Percentiles rank a stretch among this genome's conserved stretches.
Evolutionary conservation across 805 yeast genomes (phyloP).

Genomic region (Sugiyamaella lignohabitans): DNA sequence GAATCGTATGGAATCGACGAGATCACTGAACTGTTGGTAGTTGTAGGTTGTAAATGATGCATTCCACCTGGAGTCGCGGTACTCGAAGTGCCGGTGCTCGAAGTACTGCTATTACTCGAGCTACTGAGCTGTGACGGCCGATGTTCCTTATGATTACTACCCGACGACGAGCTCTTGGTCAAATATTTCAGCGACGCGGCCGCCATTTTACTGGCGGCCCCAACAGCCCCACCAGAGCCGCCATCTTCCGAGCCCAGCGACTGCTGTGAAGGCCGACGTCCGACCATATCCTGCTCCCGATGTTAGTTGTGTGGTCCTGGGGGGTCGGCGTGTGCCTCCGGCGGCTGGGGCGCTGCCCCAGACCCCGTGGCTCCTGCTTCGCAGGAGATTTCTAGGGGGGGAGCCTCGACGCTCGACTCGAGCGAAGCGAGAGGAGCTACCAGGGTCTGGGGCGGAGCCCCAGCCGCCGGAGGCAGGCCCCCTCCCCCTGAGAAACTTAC

Average conservation of each 20-base stretch:
- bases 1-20: slow-evolving; percentile 22
- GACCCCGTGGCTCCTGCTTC: not conserved
- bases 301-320: not conserved
- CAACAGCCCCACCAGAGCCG: not conserved
- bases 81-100: not conserved
- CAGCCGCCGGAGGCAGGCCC: not conserved
- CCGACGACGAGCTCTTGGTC: slow-evolving; percentile 5
- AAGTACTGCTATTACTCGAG: not conserved
- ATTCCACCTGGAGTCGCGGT: not conserved
- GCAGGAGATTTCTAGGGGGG: too few species aligned
- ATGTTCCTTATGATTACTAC: not conserved
- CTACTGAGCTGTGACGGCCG: not conserved
- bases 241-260: slow-evolving; percentile 6
- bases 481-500: too few species aligned
- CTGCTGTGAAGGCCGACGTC: slow-evolving; percentile 5
- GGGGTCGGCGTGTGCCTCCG: not conserved
- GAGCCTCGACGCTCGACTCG: too few species aligned
- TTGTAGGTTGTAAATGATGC: not conserved
- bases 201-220: not conserved
- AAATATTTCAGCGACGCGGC: not conserved
- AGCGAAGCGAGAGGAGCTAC: too few species aligned
- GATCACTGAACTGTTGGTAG: not conserved
- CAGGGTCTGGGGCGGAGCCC: not conserved
- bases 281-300: slow-evolving; percentile 1
- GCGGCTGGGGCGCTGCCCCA: not conserved